Evolutionary conservation across 495 filamentous ascomycete species (phyloP), one percentile per base, ranked within the genome.

Genomic region (Aspergillus funiculosus): DNA sequence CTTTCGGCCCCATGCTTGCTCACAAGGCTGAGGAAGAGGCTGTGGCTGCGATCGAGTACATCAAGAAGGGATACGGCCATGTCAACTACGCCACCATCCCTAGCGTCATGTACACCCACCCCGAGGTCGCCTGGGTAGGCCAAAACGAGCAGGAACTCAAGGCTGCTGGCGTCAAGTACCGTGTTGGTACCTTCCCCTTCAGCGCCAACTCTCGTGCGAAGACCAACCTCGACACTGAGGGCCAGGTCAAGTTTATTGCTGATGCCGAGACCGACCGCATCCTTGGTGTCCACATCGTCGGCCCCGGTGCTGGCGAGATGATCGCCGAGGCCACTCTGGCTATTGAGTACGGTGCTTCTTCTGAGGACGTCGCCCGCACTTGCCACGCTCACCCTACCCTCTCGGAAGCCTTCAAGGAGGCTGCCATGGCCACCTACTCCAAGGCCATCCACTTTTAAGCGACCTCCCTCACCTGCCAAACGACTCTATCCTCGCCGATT

Each of bases 11-110:
- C 57, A 98, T 98, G 92, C 82, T 98, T 58, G 92, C 92, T 39
- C 92, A 98, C 79, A 98, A 98, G 79, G 92, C 94, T 30, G 92
- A 98, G 73, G 92, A 98, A 74, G 92, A 98, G 74, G 92, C 75
- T 43, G 89, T 96, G 37, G 92, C 92, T 9, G 89, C 79, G 29
- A 77, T 97, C 30, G 92, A 98, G 69, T 97, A 88, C 78, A 89
- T 98, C 70, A 89, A 85, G 71, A 96, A 95, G 75, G 88, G 87
- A 50, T 85, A 91, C 71, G 92, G 92, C 26, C 92, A 98, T 69
- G 92, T 98, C 64, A 98, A 98, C 83, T 98, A 98, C 76, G 86
- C 81, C 62, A 87, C 84, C 69, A 98, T 98, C 64, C 92, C 92
- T 51, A 87, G 85, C 34, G 92, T 98, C 70, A 98, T 98, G 92